These are phyloP conservation scores for Phytophthora meadii DNA, from an alignment of 352 stramenopile species.

Conservation along the genomic window DNA sequence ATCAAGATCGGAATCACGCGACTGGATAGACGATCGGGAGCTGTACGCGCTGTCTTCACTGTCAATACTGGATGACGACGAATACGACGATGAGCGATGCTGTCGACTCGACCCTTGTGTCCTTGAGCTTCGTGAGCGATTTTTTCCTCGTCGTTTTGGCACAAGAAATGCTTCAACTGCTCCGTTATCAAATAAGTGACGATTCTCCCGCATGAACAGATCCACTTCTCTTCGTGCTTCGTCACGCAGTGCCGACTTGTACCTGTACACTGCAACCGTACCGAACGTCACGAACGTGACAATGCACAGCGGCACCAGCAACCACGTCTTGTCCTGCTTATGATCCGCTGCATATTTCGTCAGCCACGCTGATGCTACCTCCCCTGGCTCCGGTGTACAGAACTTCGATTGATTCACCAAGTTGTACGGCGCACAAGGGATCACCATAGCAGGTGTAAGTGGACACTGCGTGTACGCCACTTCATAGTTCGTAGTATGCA, in stretches of 20 bases:
- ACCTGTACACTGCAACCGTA: constrained; percentile 54
- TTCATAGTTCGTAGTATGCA: constrained; percentile 55
- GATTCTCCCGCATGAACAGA: constrained; percentile 46
- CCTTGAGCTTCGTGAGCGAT: constrained; percentile 2
- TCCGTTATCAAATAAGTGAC: constrained; percentile 51
- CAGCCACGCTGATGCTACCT: constrained; percentile 58
- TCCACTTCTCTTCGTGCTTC: constrained; percentile 37
- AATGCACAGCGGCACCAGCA: constrained; percentile 66
- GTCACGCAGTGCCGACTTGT: constrained; percentile 54
- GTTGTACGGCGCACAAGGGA: constrained; percentile 62
- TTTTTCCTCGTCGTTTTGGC: constrained; percentile 25
- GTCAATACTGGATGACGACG: constrained; percentile 26
- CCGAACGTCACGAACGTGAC: constrained; percentile 57
- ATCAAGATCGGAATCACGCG: constrained; percentile 8
- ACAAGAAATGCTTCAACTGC: constrained; percentile 58
- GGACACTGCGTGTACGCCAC: constrained; percentile 62
- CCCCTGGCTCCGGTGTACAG: constrained; percentile 39
- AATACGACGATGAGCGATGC: constrained; percentile 29
- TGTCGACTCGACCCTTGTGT: constrained; percentile 8
- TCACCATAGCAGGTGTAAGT: constrained; percentile 54
- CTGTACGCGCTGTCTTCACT: constrained; percentile 38
- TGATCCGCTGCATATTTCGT: constrained; percentile 58
- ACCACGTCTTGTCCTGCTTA: constrained; percentile 60
- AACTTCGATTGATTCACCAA: constrained; percentile 49
- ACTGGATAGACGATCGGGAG: constrained; percentile 20